A percentile compares a stretch with the other conserved stretches of the same genome.
Conservation (phyloP, 1,284 basidiomycete species). For the Erythrobasidium hasegawianum region DNA sequence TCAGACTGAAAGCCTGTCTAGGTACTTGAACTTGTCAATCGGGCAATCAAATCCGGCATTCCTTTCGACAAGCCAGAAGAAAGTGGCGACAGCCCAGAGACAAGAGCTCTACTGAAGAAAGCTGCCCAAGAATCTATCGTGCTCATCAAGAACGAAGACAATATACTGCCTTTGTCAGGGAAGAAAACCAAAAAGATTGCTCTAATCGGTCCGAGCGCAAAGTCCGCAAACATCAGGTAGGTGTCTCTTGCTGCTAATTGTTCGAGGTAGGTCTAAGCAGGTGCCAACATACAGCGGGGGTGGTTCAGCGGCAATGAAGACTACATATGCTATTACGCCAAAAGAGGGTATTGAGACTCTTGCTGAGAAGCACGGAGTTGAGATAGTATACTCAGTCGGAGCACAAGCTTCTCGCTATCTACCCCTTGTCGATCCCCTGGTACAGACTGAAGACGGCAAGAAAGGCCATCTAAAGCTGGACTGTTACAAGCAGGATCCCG, state of each 20-base stretch:
- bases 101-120: constrained; percentile 58
- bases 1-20: too few species aligned
- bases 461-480: background rate
- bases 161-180: constrained; percentile 57
- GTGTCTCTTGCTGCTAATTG: too few species aligned
- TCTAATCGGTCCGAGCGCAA: constrained; percentile 63
- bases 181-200: constrained; percentile 60
- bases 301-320: constrained; percentile 67
- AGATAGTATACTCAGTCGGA: background rate
- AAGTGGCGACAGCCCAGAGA: constrained; percentile 53
- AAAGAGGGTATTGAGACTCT: constrained; percentile 58
- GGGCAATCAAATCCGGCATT: constrained; percentile 37
- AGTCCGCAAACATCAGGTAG: constrained; percentile 57
- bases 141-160: constrained; percentile 63
- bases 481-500: background rate
- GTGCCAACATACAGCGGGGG: constrained; percentile 62
- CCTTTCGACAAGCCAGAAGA: constrained; percentile 36
- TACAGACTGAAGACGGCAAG: background rate
- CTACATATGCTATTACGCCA: constrained; percentile 67
- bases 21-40: constrained; percentile 38
- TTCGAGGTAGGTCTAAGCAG: too few species aligned
- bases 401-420: background rate
- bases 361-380: background rate
- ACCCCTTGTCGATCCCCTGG: background rate
- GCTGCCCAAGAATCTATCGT: constrained; percentile 64